phyloP scores from a whole-genome alignment of 2,329 filamentous ascomycete genomes.

The Colletotrichum truncatum region DNA sequence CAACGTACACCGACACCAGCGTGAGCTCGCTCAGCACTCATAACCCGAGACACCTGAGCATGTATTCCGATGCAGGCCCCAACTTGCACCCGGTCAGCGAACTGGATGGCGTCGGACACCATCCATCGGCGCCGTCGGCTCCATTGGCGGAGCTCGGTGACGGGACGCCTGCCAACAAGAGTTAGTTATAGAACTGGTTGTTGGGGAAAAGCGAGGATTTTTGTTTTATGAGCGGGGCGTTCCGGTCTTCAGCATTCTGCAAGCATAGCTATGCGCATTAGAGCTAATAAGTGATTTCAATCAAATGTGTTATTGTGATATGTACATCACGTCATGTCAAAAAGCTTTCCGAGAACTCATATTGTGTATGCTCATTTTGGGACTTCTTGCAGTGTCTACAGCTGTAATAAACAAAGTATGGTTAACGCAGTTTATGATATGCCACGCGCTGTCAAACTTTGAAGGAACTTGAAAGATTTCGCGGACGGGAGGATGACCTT shows the following conservation, averaged over 20 bases:
- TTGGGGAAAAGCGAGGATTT: neutral
- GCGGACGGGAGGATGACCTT: too few relatives aligned
- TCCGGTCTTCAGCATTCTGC: neutral
- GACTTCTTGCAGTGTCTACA: too few relatives aligned
- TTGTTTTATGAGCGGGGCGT: neutral
- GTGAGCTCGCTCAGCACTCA: slow-evolving; percentile 14
- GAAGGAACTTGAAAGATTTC: too few relatives aligned
- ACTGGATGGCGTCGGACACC: slow-evolving; percentile 4
- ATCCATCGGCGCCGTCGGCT: neutral
- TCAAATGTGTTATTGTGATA: too few relatives aligned
- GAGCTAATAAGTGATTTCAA: neutral
- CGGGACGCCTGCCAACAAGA: neutral
- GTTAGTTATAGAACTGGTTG: neutral
- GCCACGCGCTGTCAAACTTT: too few relatives aligned
- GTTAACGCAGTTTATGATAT: too few relatives aligned
- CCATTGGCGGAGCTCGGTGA: slow-evolving; percentile 14
- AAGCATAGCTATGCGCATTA: neutral
- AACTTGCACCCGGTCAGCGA: slow-evolving; percentile 23
- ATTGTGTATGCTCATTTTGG: too few relatives aligned
- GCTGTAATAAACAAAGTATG: too few relatives aligned
- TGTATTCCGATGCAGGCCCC: neutral
- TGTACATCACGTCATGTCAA: too few relatives aligned
- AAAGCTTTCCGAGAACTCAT: too few relatives aligned
- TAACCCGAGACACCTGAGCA: neutral
- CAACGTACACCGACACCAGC: slow-evolving; percentile 10